Base-by-base conservation (phyloP, 345 rosid genomes). In the Dipteronia sinensis region DNA sequence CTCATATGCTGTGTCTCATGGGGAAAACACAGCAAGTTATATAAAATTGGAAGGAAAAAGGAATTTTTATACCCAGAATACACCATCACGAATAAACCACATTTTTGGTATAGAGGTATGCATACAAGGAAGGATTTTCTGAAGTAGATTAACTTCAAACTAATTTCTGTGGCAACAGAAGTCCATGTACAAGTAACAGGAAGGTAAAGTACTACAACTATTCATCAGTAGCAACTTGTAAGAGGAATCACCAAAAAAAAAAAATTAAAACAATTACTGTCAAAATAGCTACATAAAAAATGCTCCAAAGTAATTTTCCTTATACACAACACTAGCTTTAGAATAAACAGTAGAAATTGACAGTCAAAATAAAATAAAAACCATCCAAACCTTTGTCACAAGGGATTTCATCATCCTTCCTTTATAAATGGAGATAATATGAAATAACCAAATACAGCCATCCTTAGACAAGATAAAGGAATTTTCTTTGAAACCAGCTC, bases 391-490 rank as follows among this genome's bases (percentile, higher is more conserved):
- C 68, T 10, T 10, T 2, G 23, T 13, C 17, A 7, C 76, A 66
- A 83, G 68, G 72, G 71, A 73, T 22, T 25, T 6, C 2, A 64
- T 2, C 3, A 34, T 44, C 22, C 20, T 65, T 82, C 79, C 82
- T 72, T 15, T 38, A 46, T 16, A 56, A 62, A 53, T 55, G 10
- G 22, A 61, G 62, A 1, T 31, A 9, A 55, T 80, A 65, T 80
- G 82, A 86, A 56, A n/a, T 38, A 25, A n/a, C 56, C 10, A 55
- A 31, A 58, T 81, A 47, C 79, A 0, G 86, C 81, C 86, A 85
- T 34, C 81, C 82, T 86, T 83, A 76, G 85, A 87, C 82, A 82
- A 79, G 40, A 85, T 75, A 69, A 17, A 71, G 76, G 75, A 53
- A 82, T 34, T 25, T 51, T 1, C 22, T 10, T 3, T 4, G 25